These are phyloP conservation scores for Polymyxa betae DNA, from an alignment of 208 protist genomes.

Conservation along the genomic window DNA sequence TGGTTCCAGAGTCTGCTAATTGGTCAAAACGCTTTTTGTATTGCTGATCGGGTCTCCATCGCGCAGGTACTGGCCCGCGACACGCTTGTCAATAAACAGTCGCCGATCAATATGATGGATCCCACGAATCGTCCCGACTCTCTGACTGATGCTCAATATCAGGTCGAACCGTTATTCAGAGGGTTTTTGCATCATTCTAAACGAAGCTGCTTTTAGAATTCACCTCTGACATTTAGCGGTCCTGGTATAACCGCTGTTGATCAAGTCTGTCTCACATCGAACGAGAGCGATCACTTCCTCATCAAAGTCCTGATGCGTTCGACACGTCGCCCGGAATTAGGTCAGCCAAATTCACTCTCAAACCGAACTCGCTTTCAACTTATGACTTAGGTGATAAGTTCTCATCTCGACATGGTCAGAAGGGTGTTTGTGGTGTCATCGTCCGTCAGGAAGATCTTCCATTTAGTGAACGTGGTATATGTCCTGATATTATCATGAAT, in stretches of 20 bases:
- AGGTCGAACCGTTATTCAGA: not conserved
- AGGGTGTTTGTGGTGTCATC: slow-evolving; percentile 98
- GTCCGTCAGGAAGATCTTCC: slow-evolving; percentile 97
- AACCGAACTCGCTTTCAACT: not conserved
- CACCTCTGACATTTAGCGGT: slow-evolving; percentile 5
- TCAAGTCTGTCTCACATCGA: slow-evolving; percentile 62
- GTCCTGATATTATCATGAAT: slow-evolving; percentile 99
- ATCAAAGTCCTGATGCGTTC: slow-evolving; percentile 68
- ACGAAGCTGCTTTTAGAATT: slow-evolving; percentile 4
- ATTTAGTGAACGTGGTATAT: slow-evolving; percentile 94
- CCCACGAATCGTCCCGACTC: slow-evolving; percentile 8
- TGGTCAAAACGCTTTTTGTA: not conserved
- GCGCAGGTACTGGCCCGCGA: slow-evolving; percentile 78
- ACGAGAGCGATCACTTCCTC: slow-evolving; percentile 66
- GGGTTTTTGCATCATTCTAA: not conserved
- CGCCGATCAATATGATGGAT: slow-evolving; percentile 65
- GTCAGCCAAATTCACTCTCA: not conserved
- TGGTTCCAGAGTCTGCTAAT: slow-evolving; percentile 74
- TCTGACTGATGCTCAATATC: slow-evolving; percentile 43
- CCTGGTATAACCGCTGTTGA: slow-evolving; percentile 27
- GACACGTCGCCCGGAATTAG: slow-evolving; percentile 64
- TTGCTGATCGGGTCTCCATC: not conserved
- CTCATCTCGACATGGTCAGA: slow-evolving; percentile 98
- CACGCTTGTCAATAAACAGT: slow-evolving; percentile 91
- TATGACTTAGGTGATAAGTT: slow-evolving; percentile 97